These are phyloP conservation scores for Trichoderma cornu-damae DNA, from an alignment of 2,329 filamentous ascomycete genomes.

Conservation along the genomic window DNA sequence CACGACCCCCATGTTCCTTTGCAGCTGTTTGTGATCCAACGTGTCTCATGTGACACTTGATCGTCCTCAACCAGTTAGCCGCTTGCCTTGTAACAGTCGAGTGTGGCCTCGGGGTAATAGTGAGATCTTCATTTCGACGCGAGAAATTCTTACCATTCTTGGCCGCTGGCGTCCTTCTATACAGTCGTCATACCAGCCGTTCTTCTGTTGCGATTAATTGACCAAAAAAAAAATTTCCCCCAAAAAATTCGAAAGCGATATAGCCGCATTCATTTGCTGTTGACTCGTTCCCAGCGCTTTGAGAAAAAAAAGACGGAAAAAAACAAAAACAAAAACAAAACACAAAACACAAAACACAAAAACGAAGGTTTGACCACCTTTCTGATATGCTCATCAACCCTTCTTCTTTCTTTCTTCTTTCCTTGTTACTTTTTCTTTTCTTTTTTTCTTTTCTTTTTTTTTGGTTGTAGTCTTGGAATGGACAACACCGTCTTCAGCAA, in stretches of 20 bases:
- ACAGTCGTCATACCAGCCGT: conserved; percentile 25
- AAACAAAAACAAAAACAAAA: neutral
- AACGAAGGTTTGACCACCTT: conserved; percentile 7
- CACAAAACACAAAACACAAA: too few relatives aligned
- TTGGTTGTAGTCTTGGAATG: neutral
- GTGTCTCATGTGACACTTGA: conserved; percentile 32
- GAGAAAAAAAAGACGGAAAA: neutral
- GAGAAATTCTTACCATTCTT: conserved; percentile 38
- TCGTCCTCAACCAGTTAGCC: conserved; percentile 24
- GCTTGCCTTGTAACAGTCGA: conserved; percentile 25
- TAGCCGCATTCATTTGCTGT: conserved; percentile 3
- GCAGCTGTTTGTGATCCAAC: conserved; percentile 30
- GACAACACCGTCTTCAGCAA: neutral
- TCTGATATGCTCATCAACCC: neutral
- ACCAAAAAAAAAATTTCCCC: too few relatives aligned
- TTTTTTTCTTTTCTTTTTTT: neutral
- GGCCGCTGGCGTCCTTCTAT: conserved; percentile 56
- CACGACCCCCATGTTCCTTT: conserved; percentile 32
- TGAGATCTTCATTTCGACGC: conserved; percentile 38
- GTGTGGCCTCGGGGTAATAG: conserved; percentile 43
- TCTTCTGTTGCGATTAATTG: conserved; percentile 4
- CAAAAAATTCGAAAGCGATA: conserved; percentile 3
- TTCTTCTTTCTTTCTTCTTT: neutral
- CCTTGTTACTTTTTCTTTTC: too few relatives aligned
- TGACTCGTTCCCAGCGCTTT: neutral